Conservation (phyloP, 768 basidiomycete species). For the Boletus reticuloceps region DNA sequence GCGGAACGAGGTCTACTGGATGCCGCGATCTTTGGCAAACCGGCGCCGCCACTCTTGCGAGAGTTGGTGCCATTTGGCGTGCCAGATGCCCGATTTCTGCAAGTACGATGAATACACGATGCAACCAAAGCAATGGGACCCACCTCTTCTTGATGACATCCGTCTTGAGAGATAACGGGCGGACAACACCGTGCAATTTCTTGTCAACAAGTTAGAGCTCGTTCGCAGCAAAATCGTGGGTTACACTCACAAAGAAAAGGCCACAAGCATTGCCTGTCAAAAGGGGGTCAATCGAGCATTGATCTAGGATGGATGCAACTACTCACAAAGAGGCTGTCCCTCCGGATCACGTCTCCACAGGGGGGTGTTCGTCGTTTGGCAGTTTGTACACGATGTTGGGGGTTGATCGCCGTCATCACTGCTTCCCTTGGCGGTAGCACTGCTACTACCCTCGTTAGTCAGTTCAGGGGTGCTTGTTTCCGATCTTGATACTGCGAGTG, state of each 20-base stretch:
- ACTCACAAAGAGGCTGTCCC: conserved; percentile 86
- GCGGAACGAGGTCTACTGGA: conserved; percentile 69
- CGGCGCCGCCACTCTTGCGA: conserved; percentile 53
- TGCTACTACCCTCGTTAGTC: conserved; percentile 31
- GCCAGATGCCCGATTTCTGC: conserved; percentile 80
- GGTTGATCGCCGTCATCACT: conserved; percentile 67
- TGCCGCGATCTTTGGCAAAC: conserved; percentile 74
- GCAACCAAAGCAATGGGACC: conserved; percentile 8
- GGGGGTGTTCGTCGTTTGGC: conserved; percentile 93
- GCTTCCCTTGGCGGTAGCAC: conserved; percentile 36
- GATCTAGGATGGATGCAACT: conserved; percentile 2
- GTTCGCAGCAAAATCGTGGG: background rate
- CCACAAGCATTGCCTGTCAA: conserved; percentile 83
- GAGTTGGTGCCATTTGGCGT: conserved; percentile 56
- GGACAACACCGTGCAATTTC: conserved; percentile 95
- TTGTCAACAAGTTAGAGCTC: conserved; percentile 32
- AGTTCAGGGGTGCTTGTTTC: conserved; percentile 70
- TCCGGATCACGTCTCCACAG: conserved; percentile 92
- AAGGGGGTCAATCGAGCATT: conserved; percentile 13
- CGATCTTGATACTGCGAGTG: conserved; percentile 40
- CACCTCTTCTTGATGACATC: conserved; percentile 97
- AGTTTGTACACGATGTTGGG: conserved; percentile 90
- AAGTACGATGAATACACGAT: background rate
- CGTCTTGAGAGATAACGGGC: conserved; percentile 93
- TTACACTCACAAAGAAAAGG: conserved; percentile 78